A percentile compares a stretch with the other conserved stretches of the same genome.
These are phyloP conservation scores for Cystofilobasidium macerans DNA, from an alignment of 768 basidiomycete species.

Conservation along the genomic window DNA sequence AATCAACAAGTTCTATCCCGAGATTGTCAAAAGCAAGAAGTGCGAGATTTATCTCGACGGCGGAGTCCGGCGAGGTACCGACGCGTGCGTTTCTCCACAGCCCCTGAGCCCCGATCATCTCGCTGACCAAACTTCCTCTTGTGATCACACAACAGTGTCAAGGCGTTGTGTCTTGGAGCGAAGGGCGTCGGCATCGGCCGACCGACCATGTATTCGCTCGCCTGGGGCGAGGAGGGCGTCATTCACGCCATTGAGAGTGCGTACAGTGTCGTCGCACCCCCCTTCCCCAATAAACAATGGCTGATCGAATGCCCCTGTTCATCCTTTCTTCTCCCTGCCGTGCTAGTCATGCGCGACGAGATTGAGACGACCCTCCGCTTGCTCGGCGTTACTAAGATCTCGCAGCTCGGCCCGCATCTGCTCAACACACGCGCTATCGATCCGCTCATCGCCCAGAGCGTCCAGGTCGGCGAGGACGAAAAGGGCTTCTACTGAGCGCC, in stretches of 20 bases:
- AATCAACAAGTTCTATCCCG: slow-evolving; percentile 60
- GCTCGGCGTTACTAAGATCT: slow-evolving; percentile 39
- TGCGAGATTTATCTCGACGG: slow-evolving; percentile 53
- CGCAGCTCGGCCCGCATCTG: slow-evolving; percentile 39
- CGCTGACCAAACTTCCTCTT: background rate
- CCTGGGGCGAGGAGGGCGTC: slow-evolving; percentile 40
- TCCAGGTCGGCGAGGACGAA: slow-evolving; percentile 14
- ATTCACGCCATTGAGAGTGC: slow-evolving; percentile 37
- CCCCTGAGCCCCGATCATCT: too few species aligned
- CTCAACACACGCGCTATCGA: slow-evolving; percentile 25
- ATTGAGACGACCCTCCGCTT: slow-evolving; percentile 41
- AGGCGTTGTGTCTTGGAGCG: slow-evolving; percentile 63
- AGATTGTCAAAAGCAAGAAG: slow-evolving; percentile 62
- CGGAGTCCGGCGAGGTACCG: slow-evolving; percentile 68
- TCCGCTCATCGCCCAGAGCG: slow-evolving; percentile 9
- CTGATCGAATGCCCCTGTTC: background rate
- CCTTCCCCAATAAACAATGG: background rate
- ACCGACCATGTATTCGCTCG: slow-evolving; percentile 40
- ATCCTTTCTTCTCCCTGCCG: slow-evolving; percentile 2
- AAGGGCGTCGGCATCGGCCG: slow-evolving; percentile 38
- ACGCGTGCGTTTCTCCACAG: slow-evolving; percentile 34
- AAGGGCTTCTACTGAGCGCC: background rate
- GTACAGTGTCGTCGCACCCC: slow-evolving; percentile 23
- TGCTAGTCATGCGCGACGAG: slow-evolving; percentile 41
- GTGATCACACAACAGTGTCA: slow-evolving; percentile 50